These are phyloP conservation scores for Cicer arietinum DNA, from an alignment of 306 rosid genomes.

Conservation along the genomic window DNA sequence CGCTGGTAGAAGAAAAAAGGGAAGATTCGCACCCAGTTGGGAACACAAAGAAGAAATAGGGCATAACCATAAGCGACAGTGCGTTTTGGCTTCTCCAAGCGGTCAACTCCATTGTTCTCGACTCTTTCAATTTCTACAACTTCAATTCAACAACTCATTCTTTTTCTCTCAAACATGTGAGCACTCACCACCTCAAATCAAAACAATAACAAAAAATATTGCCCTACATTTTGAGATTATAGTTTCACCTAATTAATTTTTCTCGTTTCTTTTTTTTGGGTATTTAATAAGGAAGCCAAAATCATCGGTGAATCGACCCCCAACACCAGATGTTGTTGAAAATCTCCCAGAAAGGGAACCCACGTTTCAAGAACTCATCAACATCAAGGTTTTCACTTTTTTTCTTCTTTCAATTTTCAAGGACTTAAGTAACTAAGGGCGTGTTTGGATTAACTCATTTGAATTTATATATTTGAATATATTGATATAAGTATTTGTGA, in stretches of 20 bases:
- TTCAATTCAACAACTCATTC: background rate
- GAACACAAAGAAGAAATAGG: background rate
- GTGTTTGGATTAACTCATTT: too few relatives aligned
- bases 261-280: background rate
- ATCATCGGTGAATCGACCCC: conserved; percentile 85
- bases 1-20: too few relatives aligned
- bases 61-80: background rate
- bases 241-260: conserved; percentile 27
- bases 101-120: background rate
- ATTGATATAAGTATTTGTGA: background rate
- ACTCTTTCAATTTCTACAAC: background rate
- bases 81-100: background rate
- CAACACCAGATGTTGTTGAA: conserved; percentile 80
- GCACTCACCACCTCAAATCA: conserved; percentile 7
- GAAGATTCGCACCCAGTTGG: too few relatives aligned
- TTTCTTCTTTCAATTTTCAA: background rate
- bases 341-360: conserved; percentile 68
- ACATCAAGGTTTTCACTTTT: conserved; percentile 63
- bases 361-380: conserved; percentile 70
- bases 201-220: background rate
- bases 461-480: too few relatives aligned
- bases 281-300: conserved; percentile 67
- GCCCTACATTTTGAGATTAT: background rate
- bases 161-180: background rate
- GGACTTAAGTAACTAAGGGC: background rate